Base-by-base conservation (phyloP, 495 filamentous ascomycete genomes). In the Penicillium fimorum region DNA sequence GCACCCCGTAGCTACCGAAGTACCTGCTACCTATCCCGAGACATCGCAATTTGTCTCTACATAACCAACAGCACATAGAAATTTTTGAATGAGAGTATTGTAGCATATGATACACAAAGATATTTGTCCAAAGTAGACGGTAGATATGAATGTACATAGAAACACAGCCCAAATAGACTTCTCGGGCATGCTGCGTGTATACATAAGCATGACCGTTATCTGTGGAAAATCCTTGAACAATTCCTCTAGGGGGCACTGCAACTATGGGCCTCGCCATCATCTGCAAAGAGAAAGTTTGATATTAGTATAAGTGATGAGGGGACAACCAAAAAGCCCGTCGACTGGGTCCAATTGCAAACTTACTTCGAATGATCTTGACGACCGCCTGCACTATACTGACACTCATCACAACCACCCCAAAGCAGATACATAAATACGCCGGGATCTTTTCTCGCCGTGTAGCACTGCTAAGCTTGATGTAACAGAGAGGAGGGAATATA, bases 401-500 rank as follows among this genome's bases (percentile, higher is more conserved):
- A 6, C 65, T 80, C 90, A 97, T 93, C 25, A 96, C 92, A n/a
- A 72, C 68, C 30, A 83, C 70, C 9, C 92, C 92, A 77, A 97
- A 97, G 12, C 64, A 83, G 46, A 87, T 86, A 29, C 90, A 87
- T 2, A 69, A 69, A 61, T 79, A 82, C 6, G 90, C 89, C 8
- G 84, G 82, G 35, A 87, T 85, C 75, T 86, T 91, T 79, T 88
- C 91, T 60, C 80, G 86, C 65, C 85, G 79, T 20, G 80, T 71
- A 9, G 61, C 61, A 44, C 71, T 91, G 61, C 89, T 93, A 33
- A 98, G 78, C 69, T 93, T 96, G 63, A 97, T 87, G 69, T 92
- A 98, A 70, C 94, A 98, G 10, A 97, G 72, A 18, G 94, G 93
- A 62, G 94, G 94, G 52, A 98, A 77, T 27, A 98, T 96, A 71